phyloP scores from a whole-genome alignment of 257 asterid genomes.

The Penstemon newberryi region DNA sequence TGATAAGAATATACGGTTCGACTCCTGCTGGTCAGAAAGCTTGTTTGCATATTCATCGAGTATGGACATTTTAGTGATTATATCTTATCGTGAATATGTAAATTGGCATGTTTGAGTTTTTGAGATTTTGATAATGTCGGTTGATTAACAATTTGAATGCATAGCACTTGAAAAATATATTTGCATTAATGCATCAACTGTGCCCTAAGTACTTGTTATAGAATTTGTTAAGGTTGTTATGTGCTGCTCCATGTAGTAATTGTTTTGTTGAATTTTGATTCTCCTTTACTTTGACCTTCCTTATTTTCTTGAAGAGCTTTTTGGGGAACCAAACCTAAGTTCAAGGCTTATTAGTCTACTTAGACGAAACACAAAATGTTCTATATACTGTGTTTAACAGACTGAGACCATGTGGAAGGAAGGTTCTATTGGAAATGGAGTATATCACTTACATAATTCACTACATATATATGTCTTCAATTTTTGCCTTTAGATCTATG shows the following conservation, averaged over 20 bases:
- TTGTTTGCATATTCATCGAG: constrained; percentile 88
- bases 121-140: too few species aligned
- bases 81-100: not conserved
- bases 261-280: too few species aligned
- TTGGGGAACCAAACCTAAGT: not conserved
- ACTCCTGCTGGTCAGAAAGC: constrained; percentile 96
- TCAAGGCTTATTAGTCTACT: not conserved
- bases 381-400: not conserved
- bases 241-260: not conserved
- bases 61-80: constrained; percentile 34
- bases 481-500: constrained; percentile 4
- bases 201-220: not conserved
- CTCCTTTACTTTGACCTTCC: not conserved
- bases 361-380: not conserved
- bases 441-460: not conserved
- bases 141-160: not conserved
- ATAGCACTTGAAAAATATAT: not conserved
- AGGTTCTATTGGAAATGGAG: not conserved
- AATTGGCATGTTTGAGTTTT: not conserved
- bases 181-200: not conserved
- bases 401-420: constrained; percentile 5
- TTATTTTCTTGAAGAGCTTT: not conserved
- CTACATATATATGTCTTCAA: not conserved
- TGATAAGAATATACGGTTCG: constrained; percentile 81
- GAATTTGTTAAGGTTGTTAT: not conserved